phyloP scores from a whole-genome alignment of 2,329 filamentous ascomycete genomes.

The Penicillium italicum region DNA sequence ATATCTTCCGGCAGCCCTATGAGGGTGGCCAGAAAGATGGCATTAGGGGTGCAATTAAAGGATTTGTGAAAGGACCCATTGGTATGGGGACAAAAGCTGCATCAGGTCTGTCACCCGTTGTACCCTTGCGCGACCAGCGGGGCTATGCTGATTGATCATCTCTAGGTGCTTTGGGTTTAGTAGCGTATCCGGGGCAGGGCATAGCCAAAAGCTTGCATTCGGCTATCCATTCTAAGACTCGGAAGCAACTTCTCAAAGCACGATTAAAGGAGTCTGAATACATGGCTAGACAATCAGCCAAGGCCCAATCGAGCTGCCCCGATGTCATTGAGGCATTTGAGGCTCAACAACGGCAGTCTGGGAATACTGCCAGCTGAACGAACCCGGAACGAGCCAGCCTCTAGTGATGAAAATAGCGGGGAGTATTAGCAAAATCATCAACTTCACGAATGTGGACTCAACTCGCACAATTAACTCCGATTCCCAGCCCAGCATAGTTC shows the following conservation, averaged over 20 bases:
- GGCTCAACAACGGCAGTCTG: not conserved
- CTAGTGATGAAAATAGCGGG: not conserved
- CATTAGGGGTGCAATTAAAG: slow-evolving; percentile 32
- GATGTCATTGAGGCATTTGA: slow-evolving; percentile 12
- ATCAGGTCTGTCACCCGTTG: not conserved
- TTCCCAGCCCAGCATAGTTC: not conserved
- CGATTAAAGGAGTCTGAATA: slow-evolving; percentile 21
- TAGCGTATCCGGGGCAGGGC: slow-evolving; percentile 34
- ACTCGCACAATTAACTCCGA: no score
- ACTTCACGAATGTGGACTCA: not conserved
- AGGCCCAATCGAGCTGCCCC: slow-evolving; percentile 1
- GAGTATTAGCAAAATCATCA: not conserved
- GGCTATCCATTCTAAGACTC: slow-evolving; percentile 24
- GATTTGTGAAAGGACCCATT: slow-evolving; percentile 33
- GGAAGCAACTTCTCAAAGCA: slow-evolving; percentile 23
- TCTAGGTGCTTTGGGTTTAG: slow-evolving; percentile 26
- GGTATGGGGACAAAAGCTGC: slow-evolving; percentile 7
- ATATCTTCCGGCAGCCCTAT: slow-evolving; percentile 29
- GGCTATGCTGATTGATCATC: not conserved
- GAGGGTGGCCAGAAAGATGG: slow-evolving; percentile 34
- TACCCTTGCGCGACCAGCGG: not conserved
- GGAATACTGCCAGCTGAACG: not conserved
- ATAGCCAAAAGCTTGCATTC: slow-evolving; percentile 33
- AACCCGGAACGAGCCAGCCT: not conserved
- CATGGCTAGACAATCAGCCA: slow-evolving; percentile 1